Base-by-base conservation (phyloP, 2,329 filamentous ascomycete species). In the Pseudocercospora vitis region DNA sequence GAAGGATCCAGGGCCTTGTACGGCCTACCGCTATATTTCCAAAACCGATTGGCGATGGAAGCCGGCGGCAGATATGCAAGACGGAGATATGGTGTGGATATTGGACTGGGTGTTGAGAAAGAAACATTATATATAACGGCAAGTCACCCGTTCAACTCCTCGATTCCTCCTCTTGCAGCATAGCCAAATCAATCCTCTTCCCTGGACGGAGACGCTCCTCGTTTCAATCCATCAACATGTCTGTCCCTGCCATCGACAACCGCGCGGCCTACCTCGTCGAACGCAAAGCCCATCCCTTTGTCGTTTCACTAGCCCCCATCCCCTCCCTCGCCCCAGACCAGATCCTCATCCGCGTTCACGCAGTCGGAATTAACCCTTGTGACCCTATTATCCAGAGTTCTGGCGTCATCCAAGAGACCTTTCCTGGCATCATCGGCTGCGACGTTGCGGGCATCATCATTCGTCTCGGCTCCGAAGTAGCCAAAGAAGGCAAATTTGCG, bases 361-460 rank as follows among this genome's bases (percentile, higher is more conserved):
- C 71, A n/a, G 59, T 70, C 7, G 73, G 71, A 5, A 66, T 75
- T 47, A 74, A 75, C 51, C 70, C 71, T 4, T 57, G 68, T 7
- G 75, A 78, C 54, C 68, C 61, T 37, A 62, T 62, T 7, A 64
- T 73, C 19, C 69, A 73, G 59, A 53, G 42, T 35, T 18, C 54
- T 35, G 65, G 62, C 32, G 9, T 64, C 53, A 21, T 66, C 42
- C 47, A 48, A 50, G n/a, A 53, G 4, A 54, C 56, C 7, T 65
- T 60, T 32, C 69, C 71, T 6, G 45, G 57, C 35, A 59, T 73
- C 46, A 42, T 64, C 11, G 67, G 67, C 18, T 50, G 50, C 14
- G 67, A 68, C 28, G 50, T 64, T 16, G 62, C 67, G 3, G 66
- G 66, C 23, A 51, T 56, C 23, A 57, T 71, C 2, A 55, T 65